Base-by-base conservation (phyloP, 1,284 basidiomycete genomes). In the Naganishia sp. region DNA sequence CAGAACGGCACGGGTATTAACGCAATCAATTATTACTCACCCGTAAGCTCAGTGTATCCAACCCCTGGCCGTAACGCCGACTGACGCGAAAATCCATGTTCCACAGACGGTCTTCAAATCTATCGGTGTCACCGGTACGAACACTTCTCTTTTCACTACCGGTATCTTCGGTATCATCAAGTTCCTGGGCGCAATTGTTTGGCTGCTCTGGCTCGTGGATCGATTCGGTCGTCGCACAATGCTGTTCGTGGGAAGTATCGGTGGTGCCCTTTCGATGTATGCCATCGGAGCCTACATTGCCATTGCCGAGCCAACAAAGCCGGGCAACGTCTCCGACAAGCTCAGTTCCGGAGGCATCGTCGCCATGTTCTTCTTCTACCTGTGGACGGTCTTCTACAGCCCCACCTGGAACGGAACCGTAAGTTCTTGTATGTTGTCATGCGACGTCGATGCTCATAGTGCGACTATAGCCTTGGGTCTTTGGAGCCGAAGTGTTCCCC, bases 131-230 rank as follows among this genome's bases (percentile, higher is more conserved):
- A 78, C 77, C 4, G 81, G 81, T 0, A 76, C 75, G 13, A 77
- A 68, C 57, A 80, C 81, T 3, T 72, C 77, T 2, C 75, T 84
- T 4, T 74, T 83, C 33, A 81, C 82, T 0, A 84, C 83, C n/a
- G 83, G 83, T 33, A 77, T 84, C 33, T 83, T 81, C 70, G 80
- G 80, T 21, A 72, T 83, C 44, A 80, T 81, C 76, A 77, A 78
- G 73, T 78, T 79, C 36, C 55, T 79, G 33, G 73, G 74, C 39
- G 73, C 70, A 36, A 52, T 79, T 42, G 55, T 77, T 54, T 80
- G 76, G 72, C 74, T 75, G 63, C 72, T 77, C 66, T 68, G 76
- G 69, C 63, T 80, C 31, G 76, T 79, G 33, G 79, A 80, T 65
- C 70, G 70, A 9, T 71, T 80, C 53, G 83, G 83, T 13, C 78